phyloP scores from a whole-genome alignment of 768 basidiomycete species.

The Erythrobasidium yunnanense region DNA sequence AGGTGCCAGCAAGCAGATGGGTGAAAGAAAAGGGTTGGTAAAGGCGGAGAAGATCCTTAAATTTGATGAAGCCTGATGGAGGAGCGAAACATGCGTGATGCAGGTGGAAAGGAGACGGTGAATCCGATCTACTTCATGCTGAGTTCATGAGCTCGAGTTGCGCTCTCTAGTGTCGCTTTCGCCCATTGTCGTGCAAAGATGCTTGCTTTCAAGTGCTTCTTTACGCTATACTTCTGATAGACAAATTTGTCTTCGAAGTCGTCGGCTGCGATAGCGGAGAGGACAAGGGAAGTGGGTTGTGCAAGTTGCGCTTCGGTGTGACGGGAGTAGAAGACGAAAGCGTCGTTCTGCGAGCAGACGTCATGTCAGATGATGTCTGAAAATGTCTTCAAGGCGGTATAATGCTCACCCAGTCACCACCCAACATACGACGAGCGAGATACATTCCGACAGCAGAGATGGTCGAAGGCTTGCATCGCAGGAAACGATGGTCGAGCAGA shows the following conservation, averaged over 20 bases:
- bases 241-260: constrained; percentile 76
- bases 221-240: constrained; percentile 91
- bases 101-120: no score
- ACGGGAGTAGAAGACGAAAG: constrained; percentile 84
- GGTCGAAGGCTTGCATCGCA: constrained; percentile 84
- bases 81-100: no score
- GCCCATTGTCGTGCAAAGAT: constrained; percentile 47
- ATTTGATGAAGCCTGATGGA: no score
- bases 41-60: no score
- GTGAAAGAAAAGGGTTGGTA: no score
- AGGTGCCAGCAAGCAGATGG: no score
- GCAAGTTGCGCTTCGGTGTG: constrained; percentile 79
- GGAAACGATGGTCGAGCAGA: constrained; percentile 78
- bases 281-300: constrained; percentile 66
- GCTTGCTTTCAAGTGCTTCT: constrained; percentile 77
- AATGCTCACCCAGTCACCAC: constrained; percentile 81
- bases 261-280: constrained; percentile 68
- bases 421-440: constrained; percentile 82
- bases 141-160: constrained; percentile 19
- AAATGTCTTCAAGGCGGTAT: constrained; percentile 12
- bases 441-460: constrained; percentile 97
- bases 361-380: not conserved
- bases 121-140: constrained; percentile 2
- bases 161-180: constrained; percentile 30
- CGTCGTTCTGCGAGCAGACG: constrained; percentile 55